Conservation (phyloP, 164 flowering plant species). For the Dillenia suffruticosa region DNA sequence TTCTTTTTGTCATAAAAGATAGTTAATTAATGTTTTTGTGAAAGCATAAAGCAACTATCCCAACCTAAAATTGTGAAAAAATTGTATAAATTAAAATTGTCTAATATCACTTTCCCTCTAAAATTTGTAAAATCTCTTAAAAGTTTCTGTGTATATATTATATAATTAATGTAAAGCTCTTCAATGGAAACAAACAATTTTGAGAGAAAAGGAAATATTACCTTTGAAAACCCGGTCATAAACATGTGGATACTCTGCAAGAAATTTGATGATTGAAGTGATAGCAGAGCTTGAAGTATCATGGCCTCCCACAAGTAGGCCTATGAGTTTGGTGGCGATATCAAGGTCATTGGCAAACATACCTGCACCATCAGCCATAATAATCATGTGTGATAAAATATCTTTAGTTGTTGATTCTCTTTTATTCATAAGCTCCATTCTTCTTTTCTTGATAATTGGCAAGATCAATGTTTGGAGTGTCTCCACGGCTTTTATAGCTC, state of each 20-base stretch:
- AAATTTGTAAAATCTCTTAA: no score
- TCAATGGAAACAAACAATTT: no score
- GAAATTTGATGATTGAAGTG: conserved; percentile 43
- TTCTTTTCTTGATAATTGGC: conserved; percentile 32
- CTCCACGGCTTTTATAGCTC: conserved; percentile 32
- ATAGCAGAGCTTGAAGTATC: conserved; percentile 50
- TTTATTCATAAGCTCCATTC: conserved; percentile 21
- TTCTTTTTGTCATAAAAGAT: no score
- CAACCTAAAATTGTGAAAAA: no score
- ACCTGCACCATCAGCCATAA: conserved; percentile 28
- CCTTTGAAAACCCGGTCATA: conserved; percentile 34
- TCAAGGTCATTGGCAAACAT: conserved; percentile 38
- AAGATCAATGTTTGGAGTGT: conserved; percentile 27
- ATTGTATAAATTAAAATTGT: no score
- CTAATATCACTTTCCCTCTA: no score
- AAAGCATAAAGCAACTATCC: no score
- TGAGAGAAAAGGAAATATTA: conserved; percentile 4
- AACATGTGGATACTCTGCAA: conserved; percentile 41
- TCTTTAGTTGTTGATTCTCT: conserved; percentile 30
- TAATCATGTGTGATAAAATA: conserved; percentile 41
- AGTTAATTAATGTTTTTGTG: no score
- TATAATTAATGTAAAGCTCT: no score
- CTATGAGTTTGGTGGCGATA: conserved; percentile 50
- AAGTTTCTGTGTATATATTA: no score
- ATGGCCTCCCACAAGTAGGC: conserved; percentile 50